Conservation (phyloP, 306 rosid species). For the Acacia confusa region DNA sequence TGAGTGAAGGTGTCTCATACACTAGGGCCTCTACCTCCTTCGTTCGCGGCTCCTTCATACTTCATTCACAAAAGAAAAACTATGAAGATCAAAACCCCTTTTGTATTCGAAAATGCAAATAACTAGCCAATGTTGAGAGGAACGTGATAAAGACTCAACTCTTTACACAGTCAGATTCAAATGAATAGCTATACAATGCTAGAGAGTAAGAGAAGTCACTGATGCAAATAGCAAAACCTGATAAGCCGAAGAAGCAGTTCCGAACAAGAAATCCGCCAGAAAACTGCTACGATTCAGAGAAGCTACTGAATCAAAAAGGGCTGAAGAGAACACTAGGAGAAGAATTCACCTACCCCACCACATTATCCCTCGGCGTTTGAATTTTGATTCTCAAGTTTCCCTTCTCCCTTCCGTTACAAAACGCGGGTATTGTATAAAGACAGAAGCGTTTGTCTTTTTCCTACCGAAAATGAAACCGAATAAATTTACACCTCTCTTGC, state of each 20-base stretch:
- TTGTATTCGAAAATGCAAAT: background rate
- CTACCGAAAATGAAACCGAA: background rate
- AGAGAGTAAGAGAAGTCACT: background rate
- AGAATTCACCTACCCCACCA: conserved; percentile 29
- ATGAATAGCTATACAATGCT: background rate
- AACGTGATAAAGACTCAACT: no score
- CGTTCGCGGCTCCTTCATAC: conserved; percentile 59
- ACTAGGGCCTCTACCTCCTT: conserved; percentile 65
- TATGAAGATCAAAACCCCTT: background rate
- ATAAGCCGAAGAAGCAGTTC: conserved; percentile 62
- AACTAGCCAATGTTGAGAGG: background rate
- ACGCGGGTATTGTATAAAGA: background rate
- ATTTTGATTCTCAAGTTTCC: conserved; percentile 7
- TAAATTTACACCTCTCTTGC: no score
- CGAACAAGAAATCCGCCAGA: conserved; percentile 52
- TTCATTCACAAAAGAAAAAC: background rate
- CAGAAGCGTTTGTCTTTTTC: conserved; percentile 1
- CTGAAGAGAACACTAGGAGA: conserved; percentile 17
- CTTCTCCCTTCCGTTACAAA: background rate
- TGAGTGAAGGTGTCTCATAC: conserved; percentile 69
- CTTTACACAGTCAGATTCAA: conserved; percentile 1
- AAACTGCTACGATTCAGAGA: conserved; percentile 49
- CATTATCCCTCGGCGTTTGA: conserved; percentile 29
- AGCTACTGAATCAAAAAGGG: conserved; percentile 29
- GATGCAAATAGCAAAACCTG: conserved; percentile 42